Conservation (phyloP, 2,329 filamentous ascomycete genomes). For the Drechslera avenae region DNA sequence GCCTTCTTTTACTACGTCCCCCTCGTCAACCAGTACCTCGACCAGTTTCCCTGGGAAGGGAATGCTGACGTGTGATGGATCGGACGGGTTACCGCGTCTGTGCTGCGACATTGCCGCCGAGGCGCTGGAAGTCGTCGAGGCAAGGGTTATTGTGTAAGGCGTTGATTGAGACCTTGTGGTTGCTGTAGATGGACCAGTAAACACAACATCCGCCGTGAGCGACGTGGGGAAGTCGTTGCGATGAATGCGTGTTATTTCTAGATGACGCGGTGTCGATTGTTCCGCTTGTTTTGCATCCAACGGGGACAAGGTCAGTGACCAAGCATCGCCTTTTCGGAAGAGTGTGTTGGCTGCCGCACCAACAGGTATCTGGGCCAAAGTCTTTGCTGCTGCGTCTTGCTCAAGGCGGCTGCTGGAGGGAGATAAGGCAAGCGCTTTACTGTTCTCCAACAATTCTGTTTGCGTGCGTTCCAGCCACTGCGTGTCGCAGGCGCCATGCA, state of each 20-base stretch:
- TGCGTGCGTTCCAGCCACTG: slow-evolving; percentile 63
- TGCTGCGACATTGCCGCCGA: slow-evolving; percentile 51
- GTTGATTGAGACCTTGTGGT: slow-evolving; percentile 46
- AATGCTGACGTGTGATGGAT: slow-evolving; percentile 60
- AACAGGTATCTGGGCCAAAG: neutral
- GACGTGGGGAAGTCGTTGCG: slow-evolving; percentile 65
- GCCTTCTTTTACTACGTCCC: slow-evolving; percentile 59
- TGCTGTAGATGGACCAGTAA: slow-evolving; percentile 56
- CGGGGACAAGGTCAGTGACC: slow-evolving; percentile 58
- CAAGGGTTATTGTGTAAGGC: slow-evolving; percentile 55
- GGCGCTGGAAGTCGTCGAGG: slow-evolving; percentile 51
- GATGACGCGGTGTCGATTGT: slow-evolving; percentile 52
- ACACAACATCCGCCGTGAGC: slow-evolving; percentile 60
- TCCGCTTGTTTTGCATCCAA: slow-evolving; percentile 4
- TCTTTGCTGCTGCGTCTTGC: neutral
- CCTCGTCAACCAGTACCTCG: slow-evolving; percentile 62
- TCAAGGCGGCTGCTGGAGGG: neutral
- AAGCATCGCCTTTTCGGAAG: slow-evolving; percentile 65
- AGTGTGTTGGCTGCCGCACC: slow-evolving; percentile 47
- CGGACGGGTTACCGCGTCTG: slow-evolving; percentile 55
- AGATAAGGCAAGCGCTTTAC: slow-evolving; percentile 10
- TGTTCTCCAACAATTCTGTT: slow-evolving; percentile 44
- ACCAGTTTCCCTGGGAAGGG: slow-evolving; percentile 65
- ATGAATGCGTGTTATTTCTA: slow-evolving; percentile 60
- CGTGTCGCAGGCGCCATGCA: slow-evolving; percentile 56